phyloP scores from a whole-genome alignment of 208 protist genomes.

The Crithidia acanthocephali region DNA sequence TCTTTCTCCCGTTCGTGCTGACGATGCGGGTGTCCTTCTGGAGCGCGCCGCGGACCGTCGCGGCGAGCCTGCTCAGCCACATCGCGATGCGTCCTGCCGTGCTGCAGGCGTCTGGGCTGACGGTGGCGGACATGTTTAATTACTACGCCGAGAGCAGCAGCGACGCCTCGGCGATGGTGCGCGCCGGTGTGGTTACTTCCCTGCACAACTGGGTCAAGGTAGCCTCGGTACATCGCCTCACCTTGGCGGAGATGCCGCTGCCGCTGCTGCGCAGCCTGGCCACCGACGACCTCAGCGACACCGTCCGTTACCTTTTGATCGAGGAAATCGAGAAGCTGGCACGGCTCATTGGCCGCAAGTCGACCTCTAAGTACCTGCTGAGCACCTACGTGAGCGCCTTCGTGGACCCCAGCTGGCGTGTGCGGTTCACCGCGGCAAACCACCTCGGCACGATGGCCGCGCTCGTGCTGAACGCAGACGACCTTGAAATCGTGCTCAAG shows the following conservation, averaged over 20 bases:
- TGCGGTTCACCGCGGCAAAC: constrained; percentile 68
- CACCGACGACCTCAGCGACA: constrained; percentile 71
- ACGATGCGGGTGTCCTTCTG: constrained; percentile 73
- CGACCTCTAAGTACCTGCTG: constrained; percentile 60
- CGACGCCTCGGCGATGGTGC: constrained; percentile 60
- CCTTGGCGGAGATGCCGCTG: constrained; percentile 65
- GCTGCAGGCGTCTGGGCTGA: constrained; percentile 50
- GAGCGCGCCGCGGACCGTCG: constrained; percentile 67
- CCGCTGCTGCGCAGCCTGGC: constrained; percentile 63
- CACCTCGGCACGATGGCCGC: constrained; percentile 51
- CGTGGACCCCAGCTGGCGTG: constrained; percentile 77
- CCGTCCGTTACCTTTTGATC: constrained; percentile 66
- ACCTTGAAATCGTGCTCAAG: constrained; percentile 50
- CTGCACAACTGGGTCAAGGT: constrained; percentile 73
- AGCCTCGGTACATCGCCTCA: constrained; percentile 48
- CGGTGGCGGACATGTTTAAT: constrained; percentile 63
- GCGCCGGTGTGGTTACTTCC: constrained; percentile 49
- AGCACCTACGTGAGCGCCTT: constrained; percentile 44
- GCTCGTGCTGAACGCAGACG: constrained; percentile 48
- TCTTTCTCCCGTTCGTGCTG: constrained; percentile 68
- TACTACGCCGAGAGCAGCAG: constrained; percentile 64
- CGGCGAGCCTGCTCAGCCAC: constrained; percentile 57
- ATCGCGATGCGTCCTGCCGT: constrained; percentile 55
- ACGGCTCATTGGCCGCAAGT: constrained; percentile 49
- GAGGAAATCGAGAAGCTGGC: constrained; percentile 58